A percentile compares a stretch with the other conserved stretches of the same genome.
Evolutionary conservation across 1,284 basidiomycete genomes (phyloP).

Genomic region (Flammula alnicola): DNA sequence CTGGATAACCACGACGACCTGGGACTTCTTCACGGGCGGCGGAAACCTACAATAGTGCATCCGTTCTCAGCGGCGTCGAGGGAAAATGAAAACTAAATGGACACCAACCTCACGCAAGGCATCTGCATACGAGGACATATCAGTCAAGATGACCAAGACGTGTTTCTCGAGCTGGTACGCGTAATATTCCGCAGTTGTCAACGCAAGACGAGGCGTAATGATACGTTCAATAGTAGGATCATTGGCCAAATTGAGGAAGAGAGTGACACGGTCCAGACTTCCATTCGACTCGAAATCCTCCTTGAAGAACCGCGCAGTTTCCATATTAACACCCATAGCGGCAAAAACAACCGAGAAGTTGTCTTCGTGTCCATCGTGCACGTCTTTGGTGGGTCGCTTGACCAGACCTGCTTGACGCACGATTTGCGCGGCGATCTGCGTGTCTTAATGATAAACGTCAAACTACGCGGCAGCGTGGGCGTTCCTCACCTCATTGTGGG

Average conservation of each 20-base stretch:
- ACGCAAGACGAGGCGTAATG: constrained; percentile 96
- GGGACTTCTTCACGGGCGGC: constrained; percentile 99
- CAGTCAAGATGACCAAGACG: constrained; percentile 97
- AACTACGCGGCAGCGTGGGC: background rate
- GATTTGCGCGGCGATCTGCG: constrained; percentile 97
- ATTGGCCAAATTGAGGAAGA: constrained; percentile 99
- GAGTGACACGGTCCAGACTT: constrained; percentile 94
- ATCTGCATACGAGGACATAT: constrained; percentile 99
- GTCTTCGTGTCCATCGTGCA: constrained; percentile 99
- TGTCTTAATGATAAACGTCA: constrained; percentile 1
- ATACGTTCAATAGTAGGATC: constrained; percentile 99
- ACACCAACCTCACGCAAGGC: constrained; percentile 86
- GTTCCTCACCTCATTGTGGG: constrained; percentile 89
- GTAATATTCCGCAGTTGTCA: constrained; percentile 99
- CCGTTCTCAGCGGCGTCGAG: constrained; percentile 20
- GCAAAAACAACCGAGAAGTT: constrained; percentile 99
- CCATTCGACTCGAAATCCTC: constrained; percentile 99
- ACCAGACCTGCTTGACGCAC: constrained; percentile 99
- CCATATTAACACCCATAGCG: constrained; percentile 99
- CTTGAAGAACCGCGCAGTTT: constrained; percentile 99
- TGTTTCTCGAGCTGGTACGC: constrained; percentile 99
- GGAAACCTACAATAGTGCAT: constrained; percentile 68
- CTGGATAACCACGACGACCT: constrained; percentile 98
- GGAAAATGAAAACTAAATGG: constrained; percentile 25
- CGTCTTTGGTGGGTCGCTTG: constrained; percentile 93